These are phyloP conservation scores for Ophiostoma fasciatum DNA, from an alignment of 2,329 filamentous ascomycete genomes.

Conservation along the genomic window DNA sequence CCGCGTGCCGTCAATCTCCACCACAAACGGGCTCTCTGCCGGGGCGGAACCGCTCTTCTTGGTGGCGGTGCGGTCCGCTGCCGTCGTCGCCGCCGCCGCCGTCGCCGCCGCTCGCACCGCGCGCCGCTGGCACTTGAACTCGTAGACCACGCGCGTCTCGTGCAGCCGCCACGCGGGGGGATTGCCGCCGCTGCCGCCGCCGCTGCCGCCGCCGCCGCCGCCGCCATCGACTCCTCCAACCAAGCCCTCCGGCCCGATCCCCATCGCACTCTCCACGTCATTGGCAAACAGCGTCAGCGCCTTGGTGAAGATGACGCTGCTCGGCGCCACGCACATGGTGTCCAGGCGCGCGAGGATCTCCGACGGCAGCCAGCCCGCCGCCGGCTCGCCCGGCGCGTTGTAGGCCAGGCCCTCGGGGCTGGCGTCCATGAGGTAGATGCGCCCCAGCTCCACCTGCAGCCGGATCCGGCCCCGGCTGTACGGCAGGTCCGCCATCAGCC, in stretches of 20 bases:
- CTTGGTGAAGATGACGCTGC: slow-evolving; percentile 16
- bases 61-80: not conserved
- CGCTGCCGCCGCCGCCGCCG: not conserved
- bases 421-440: slow-evolving; percentile 14
- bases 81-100: slow-evolving; percentile 3
- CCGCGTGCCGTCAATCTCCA: slow-evolving; percentile 13
- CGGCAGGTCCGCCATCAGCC: slow-evolving; percentile 10
- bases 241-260: not conserved
- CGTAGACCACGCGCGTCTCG: slow-evolving; percentile 8
- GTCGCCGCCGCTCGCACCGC: not conserved
- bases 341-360: slow-evolving; percentile 11
- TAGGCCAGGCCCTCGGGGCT: slow-evolving; percentile 12
- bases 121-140: not conserved
- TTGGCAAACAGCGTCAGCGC: slow-evolving; percentile 15
- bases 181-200: not conserved
- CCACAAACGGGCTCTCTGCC: slow-evolving; percentile 8
- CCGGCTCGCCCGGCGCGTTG: slow-evolving; percentile 11
- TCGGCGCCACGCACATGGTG: slow-evolving; percentile 4
- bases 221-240: too few relatives aligned
- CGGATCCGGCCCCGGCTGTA: slow-evolving; percentile 13
- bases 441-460: slow-evolving; percentile 17
- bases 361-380: slow-evolving; percentile 14
- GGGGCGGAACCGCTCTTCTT: not conserved
- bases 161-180: too few relatives aligned
- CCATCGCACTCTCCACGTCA: slow-evolving; percentile 7